These are phyloP conservation scores for Eucalyptus pumila DNA, from an alignment of 345 rosid species.

Conservation along the genomic window DNA sequence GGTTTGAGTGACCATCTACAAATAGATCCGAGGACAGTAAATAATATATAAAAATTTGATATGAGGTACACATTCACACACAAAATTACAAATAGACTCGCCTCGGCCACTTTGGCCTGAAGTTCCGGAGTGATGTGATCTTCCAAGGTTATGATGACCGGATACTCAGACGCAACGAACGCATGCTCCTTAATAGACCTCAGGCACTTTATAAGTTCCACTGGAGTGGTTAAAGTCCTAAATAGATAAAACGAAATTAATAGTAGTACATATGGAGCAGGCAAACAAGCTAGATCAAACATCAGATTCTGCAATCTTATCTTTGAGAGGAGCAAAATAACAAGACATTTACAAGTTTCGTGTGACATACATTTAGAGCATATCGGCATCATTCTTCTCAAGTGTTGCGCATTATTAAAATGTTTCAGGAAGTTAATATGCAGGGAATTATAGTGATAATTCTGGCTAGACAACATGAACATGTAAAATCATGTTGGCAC, in stretches of 20 bases:
- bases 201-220: constrained; percentile 62
- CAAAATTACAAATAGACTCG: not conserved
- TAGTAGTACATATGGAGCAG: not conserved
- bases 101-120: constrained; percentile 90
- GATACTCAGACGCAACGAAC: constrained; percentile 66
- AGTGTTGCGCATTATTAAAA: not conserved
- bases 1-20: constrained; percentile 60
- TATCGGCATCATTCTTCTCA: not conserved
- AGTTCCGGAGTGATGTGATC: constrained; percentile 87
- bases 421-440: not conserved
- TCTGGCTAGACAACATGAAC: not conserved
- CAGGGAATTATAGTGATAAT: not conserved
- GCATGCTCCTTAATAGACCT: constrained; percentile 65
- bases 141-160: constrained; percentile 89
- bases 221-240: constrained; percentile 89
- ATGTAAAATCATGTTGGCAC: not conserved
- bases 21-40: not conserved
- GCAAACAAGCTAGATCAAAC: not conserved
- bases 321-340: not conserved
- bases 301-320: not conserved
- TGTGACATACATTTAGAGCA: not conserved
- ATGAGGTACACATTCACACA: not conserved
- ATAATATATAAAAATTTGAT: not conserved
- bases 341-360: not conserved
- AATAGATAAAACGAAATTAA: not conserved